phyloP scores from a whole-genome alignment of 2,329 filamentous ascomycete species.

The Botrytis elliptica region DNA sequence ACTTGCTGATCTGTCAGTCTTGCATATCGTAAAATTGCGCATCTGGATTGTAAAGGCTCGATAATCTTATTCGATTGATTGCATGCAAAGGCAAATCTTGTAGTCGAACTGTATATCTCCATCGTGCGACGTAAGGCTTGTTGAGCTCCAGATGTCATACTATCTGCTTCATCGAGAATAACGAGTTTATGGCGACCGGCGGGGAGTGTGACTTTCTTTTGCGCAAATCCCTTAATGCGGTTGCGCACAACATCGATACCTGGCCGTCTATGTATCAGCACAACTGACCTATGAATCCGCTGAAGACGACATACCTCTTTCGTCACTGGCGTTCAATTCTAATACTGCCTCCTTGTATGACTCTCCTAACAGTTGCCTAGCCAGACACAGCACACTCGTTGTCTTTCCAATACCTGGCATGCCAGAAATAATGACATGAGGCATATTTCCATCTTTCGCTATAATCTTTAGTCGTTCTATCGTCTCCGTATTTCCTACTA shows the following conservation, averaged over 20 bases:
- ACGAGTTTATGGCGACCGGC: conserved; percentile 91
- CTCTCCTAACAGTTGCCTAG: conserved; percentile 85
- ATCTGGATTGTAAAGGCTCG: conserved; percentile 95
- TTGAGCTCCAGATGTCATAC: conserved; percentile 95
- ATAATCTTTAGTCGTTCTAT: conserved; percentile 98
- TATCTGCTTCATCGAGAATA: conserved; percentile 96
- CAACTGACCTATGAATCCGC: not conserved
- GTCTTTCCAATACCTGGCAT: conserved; percentile 99
- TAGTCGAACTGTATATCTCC: conserved; percentile 98
- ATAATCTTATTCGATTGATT: conserved; percentile 99
- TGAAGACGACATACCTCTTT: conserved; percentile 62
- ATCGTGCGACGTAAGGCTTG: conserved; percentile 93
- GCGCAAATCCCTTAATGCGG: conserved; percentile 95
- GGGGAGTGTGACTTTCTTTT: conserved; percentile 97
- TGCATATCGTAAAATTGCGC: conserved; percentile 91
- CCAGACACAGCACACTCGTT: conserved; percentile 89
- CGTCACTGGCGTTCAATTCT: conserved; percentile 94
- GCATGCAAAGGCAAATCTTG: conserved; percentile 95
- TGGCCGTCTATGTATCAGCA: conserved; percentile 37
- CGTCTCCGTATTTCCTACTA: conserved; percentile 97
- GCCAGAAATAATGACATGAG: conserved; percentile 97
- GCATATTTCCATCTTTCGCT: conserved; percentile 98
- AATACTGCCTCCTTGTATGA: conserved; percentile 96
- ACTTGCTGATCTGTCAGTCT: conserved; percentile 90
- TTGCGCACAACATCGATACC: conserved; percentile 97